Base-by-base conservation (phyloP, 2,329 filamentous ascomycete genomes). In the Colletotrichum filicis region DNA sequence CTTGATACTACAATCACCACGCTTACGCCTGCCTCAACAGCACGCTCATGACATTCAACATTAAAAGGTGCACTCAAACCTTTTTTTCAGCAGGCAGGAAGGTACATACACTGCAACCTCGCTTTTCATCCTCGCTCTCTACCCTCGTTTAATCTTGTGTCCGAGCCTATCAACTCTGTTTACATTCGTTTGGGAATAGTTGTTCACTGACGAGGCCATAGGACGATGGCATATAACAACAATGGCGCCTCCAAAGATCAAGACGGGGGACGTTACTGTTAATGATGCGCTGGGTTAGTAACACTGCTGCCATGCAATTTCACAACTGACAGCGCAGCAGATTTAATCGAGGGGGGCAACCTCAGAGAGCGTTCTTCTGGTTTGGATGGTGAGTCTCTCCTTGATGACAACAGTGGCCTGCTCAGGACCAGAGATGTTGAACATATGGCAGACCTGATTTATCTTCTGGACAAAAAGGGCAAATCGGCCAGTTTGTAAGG, bases 341-440 rank as follows among this genome's bases (percentile, higher is more conserved):
- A 76, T 26, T 78, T 81, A 16, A 74, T 75, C 24, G 60, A 61
- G 11, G 64, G 79, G 22, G 80, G 79, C 8, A 78, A 79, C 32
- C 28, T 82, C 55, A 85, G 81, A 74, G 80, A 83, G 57, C 82
- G 84, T 35, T 81, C 83, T 32, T 80, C 81, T 42, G 84, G 83
- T 12, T 75, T 87, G 1, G 83, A 85, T 75, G 83, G 84, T 86
- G 76, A 64, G 79, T 60, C 52, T 16, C 11, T 30, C 28, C 28
- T 28, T 26, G 26, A 26, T 26, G 7, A 8, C 12, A 19, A n/a
- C 46, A 35, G n/a, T 55, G 28, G 7, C 0, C 42, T n/a, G 42
- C 19, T 22, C 4, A n/a, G 5, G 58, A 32, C 12, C 16, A 30
- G 24, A 19, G 22, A 55, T 28, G 14, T 9, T 64, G 24, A 64